Evolutionary conservation across 176 grass and related monocot species (phyloP).

Genomic region (Avena eriantha): DNA sequence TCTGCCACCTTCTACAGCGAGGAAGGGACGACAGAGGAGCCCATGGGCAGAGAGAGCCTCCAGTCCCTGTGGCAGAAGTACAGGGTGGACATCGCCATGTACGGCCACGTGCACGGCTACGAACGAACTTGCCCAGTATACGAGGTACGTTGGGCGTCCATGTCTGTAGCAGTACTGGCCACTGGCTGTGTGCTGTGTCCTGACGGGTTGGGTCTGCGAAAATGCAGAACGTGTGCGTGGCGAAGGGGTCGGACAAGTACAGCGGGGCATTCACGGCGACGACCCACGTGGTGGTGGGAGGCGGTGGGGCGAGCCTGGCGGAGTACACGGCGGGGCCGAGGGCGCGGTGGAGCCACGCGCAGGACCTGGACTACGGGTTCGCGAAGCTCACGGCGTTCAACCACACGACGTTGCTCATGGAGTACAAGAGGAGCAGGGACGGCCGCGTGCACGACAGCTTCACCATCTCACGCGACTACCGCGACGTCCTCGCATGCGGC

Average conservation of each 20-base stretch:
- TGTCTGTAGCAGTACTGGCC: not conserved
- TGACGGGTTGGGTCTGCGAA: not conserved
- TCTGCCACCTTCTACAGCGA: slow-evolving; percentile 73
- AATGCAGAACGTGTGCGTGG: slow-evolving; percentile 69
- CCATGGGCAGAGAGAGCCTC: slow-evolving; percentile 85
- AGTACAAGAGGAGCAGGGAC: slow-evolving; percentile 88
- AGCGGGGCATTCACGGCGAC: slow-evolving; percentile 75
- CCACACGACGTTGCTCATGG: slow-evolving; percentile 72
- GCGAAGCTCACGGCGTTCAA: slow-evolving; percentile 85
- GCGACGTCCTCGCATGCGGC: slow-evolving; percentile 67
- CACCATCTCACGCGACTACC: slow-evolving; percentile 77
- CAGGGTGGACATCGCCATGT: slow-evolving; percentile 79
- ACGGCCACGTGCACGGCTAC: slow-evolving; percentile 82
- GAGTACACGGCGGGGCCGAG: slow-evolving; percentile 48
- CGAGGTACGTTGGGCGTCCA: slow-evolving; percentile 46
- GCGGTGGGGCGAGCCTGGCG: slow-evolving; percentile 76
- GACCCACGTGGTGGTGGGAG: slow-evolving; percentile 90
- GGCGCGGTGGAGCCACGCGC: slow-evolving; percentile 77
- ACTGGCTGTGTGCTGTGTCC: not conserved
- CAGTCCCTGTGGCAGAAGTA: slow-evolving; percentile 91
- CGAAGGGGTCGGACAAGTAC: slow-evolving; percentile 73
- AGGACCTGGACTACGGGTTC: slow-evolving; percentile 80
- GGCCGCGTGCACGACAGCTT: slow-evolving; percentile 77
- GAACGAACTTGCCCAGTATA: slow-evolving; percentile 92
- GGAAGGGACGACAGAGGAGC: slow-evolving; percentile 79